Conservation (phyloP, 2,329 filamentous ascomycete species). For the Thelonectria olida region DNA sequence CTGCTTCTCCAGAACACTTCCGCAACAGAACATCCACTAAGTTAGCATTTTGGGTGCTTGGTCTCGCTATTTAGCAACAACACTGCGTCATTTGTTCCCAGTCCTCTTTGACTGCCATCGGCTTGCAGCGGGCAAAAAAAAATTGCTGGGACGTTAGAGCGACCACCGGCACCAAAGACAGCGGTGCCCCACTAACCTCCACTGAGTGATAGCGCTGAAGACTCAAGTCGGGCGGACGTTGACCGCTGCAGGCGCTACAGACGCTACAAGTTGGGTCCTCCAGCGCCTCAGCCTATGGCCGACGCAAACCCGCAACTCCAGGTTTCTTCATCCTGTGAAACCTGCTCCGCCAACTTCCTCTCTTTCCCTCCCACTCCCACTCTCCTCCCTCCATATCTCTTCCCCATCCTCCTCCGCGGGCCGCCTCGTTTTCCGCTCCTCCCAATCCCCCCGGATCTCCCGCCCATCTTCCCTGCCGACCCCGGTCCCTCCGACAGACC, state of each 20-base stretch:
- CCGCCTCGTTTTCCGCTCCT: conserved; percentile 16
- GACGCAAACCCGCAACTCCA: conserved; percentile 27
- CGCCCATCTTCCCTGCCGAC: conserved; percentile 15
- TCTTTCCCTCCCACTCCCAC: conserved; percentile 5
- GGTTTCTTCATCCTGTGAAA: conserved; percentile 34
- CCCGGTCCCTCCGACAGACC: conserved; percentile 19
- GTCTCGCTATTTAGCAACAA: conserved; percentile 27
- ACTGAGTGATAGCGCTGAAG: conserved; percentile 8
- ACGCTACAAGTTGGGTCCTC: conserved; percentile 15
- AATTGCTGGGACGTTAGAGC: conserved; percentile 6
- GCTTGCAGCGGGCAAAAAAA: conserved; percentile 30
- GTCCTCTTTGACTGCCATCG: conserved; percentile 24
- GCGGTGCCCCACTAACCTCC: conserved; percentile 11
- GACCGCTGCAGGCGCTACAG: conserved; percentile 6
- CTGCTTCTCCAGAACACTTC: background rate
- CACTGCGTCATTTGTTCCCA: conserved; percentile 37
- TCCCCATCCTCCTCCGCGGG: conserved; percentile 23
- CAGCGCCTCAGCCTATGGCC: conserved; percentile 18
- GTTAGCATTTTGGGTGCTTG: background rate
- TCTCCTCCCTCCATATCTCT: conserved; percentile 22
- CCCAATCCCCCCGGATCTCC: conserved; percentile 19
- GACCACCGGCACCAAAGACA: background rate
- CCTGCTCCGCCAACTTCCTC: conserved; percentile 30
- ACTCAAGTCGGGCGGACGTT: conserved; percentile 10
- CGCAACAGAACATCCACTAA: background rate